A percentile compares a stretch with the other conserved stretches of the same genome.
Evolutionary conservation across 345 rosid genomes (phyloP).

Genomic region (Aquilaria yunnanensis): DNA sequence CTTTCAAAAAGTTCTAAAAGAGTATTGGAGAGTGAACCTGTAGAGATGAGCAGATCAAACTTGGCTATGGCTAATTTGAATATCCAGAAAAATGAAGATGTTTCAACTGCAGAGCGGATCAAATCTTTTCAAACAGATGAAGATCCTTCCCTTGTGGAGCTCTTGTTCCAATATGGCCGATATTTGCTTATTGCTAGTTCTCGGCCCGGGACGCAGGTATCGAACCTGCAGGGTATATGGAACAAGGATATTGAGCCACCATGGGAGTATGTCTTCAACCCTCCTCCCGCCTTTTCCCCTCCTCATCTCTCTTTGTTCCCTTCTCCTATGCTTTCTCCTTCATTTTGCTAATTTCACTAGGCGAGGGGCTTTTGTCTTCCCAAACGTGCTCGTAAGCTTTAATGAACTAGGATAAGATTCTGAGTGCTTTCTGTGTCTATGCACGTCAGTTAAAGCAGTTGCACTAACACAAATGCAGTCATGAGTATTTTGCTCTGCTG

Average conservation of each 20-base stretch:
- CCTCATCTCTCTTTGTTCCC: not conserved
- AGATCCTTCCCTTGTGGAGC: constrained; percentile 87
- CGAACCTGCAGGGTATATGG: constrained; percentile 96
- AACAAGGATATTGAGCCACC: constrained; percentile 66
- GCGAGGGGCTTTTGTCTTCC: no score
- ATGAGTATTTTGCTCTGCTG: no score
- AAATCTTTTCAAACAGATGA: constrained; percentile 65
- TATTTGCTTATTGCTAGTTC: constrained; percentile 90
- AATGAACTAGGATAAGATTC: no score
- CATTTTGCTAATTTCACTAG: no score
- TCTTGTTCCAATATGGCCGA: constrained; percentile 78
- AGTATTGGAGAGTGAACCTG: constrained; percentile 8
- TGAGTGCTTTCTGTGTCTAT: no score
- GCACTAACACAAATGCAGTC: no score
- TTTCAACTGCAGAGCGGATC: constrained; percentile 72
- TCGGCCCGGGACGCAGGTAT: constrained; percentile 85
- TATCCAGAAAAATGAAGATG: constrained; percentile 16
- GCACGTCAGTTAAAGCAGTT: no score
- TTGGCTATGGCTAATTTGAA: constrained; percentile 10
- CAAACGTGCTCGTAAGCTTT: no score
- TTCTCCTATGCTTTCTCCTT: not conserved
- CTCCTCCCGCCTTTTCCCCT: constrained; percentile 1
- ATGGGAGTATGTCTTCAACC: constrained; percentile 71
- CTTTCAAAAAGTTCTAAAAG: constrained; percentile 44
- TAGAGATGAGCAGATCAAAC: constrained; percentile 11